Percentiles rank a stretch among this genome's conserved stretches.
Evolutionary conservation across 371 early-diverging fungal genomes (phyloP).

Genomic region (Batrachochytrium dendrobatidis): DNA sequence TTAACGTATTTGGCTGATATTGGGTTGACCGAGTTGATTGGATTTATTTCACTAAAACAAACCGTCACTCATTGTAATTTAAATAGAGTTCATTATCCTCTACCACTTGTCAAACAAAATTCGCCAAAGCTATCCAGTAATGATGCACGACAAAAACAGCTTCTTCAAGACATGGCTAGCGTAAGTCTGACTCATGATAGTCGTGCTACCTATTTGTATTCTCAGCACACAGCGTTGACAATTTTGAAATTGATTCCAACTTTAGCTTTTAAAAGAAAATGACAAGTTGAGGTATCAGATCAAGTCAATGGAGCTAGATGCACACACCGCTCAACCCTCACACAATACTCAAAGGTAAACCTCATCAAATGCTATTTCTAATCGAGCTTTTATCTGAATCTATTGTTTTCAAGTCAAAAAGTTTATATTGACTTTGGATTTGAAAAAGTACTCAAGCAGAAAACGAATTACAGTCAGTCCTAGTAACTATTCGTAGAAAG

Average conservation of each 20-base stretch:
- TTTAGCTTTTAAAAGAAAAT: slow-evolving; percentile 32
- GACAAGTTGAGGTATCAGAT: slow-evolving; percentile 28
- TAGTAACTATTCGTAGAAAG: background rate
- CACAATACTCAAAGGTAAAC: too few relatives aligned
- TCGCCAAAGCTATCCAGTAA: background rate
- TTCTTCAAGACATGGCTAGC: slow-evolving; percentile 5
- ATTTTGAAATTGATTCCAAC: too few relatives aligned
- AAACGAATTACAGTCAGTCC: too few relatives aligned
- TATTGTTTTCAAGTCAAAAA: too few relatives aligned
- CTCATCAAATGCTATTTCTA: too few relatives aligned
- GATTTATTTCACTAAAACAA: background rate
- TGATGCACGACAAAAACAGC: background rate
- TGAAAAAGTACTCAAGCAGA: too few relatives aligned
- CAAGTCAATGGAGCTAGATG: too few relatives aligned
- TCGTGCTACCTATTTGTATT: background rate
- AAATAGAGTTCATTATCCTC: slow-evolving; percentile 40
- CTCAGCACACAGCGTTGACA: too few relatives aligned
- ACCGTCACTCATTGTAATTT: background rate
- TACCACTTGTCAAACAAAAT: slow-evolving; percentile 22
- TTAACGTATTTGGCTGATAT: background rate
- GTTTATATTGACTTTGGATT: too few relatives aligned
- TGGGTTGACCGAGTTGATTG: background rate
- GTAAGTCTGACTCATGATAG: background rate
- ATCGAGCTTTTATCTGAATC: too few relatives aligned
- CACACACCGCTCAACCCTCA: too few relatives aligned